Evolutionary conservation across 2,329 filamentous ascomycete species (phyloP).

Genomic region (Alternaria gansuensis): DNA sequence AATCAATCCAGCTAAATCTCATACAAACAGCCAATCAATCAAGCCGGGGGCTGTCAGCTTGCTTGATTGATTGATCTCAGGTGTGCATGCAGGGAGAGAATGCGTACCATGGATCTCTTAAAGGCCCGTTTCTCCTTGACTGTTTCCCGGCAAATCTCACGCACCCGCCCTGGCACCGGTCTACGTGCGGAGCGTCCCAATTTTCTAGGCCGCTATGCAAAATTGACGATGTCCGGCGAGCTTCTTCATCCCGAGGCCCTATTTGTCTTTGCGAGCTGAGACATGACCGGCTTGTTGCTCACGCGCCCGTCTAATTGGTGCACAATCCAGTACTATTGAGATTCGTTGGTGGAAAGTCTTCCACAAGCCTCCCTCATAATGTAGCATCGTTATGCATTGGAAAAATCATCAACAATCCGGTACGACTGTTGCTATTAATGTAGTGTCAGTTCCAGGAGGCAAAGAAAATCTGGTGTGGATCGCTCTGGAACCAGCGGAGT

Average conservation of each 20-base stretch:
- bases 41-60: too few relatives aligned
- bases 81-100: too few relatives aligned
- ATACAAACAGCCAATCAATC: too few relatives aligned
- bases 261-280: not conserved
- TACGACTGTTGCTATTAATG: not conserved
- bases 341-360: not conserved
- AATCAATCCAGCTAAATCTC: too few relatives aligned
- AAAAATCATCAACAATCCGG: not conserved
- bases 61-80: too few relatives aligned
- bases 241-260: not conserved
- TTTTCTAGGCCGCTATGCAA: not conserved
- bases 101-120: slow-evolving; percentile 13
- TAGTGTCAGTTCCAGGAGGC: slow-evolving; percentile 8
- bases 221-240: not conserved
- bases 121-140: not conserved
- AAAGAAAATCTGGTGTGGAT: slow-evolving; percentile 10
- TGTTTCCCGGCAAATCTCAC: slow-evolving; percentile 6
- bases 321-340: not conserved
- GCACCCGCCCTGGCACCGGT: not conserved
- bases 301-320: not conserved
- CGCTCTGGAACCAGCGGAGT: slow-evolving; percentile 6
- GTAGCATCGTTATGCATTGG: slow-evolving; percentile 2
- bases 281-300: not conserved
- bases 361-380: not conserved
- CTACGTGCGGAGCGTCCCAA: not conserved